A percentile compares a stretch with the other conserved stretches of the same genome.
Conservation (phyloP, 176 grass and related monocot species). For the Phoenix dactylifera region DNA sequence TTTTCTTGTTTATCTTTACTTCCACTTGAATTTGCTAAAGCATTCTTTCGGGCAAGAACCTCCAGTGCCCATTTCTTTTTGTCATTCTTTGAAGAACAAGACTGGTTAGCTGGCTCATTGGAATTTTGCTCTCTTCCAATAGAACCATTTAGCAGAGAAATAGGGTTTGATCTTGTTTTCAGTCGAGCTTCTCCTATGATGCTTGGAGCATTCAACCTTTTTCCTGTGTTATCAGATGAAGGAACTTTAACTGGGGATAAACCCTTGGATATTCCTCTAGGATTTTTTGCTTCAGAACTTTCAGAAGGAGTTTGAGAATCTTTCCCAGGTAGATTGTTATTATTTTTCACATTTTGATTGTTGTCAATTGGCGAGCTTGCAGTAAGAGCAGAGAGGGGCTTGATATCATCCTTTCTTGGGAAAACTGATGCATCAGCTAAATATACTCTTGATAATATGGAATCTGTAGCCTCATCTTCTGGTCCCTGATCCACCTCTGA, state of each 20-base stretch:
- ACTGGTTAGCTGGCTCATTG: constrained; percentile 32
- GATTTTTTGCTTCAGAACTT: constrained; percentile 15
- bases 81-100: constrained; percentile 43
- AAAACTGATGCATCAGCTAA: constrained; percentile 95
- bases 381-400: constrained; percentile 51
- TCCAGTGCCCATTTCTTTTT: constrained; percentile 97
- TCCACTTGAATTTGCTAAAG: constrained; percentile 29
- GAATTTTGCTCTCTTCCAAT: constrained; percentile 18
- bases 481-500: constrained; percentile 41
- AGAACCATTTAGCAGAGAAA: constrained; percentile 1
- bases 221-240: constrained; percentile 27
- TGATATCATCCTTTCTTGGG: constrained; percentile 87
- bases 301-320: constrained; percentile 19
- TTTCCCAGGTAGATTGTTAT: constrained; percentile 14
- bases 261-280: neutral
- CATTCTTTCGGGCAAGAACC: constrained; percentile 87
- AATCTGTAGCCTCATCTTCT: constrained; percentile 31
- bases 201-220: constrained; percentile 21
- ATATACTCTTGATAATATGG: constrained; percentile 90
- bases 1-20: constrained; percentile 55
- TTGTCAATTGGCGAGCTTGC: constrained; percentile 21
- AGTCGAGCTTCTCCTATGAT: constrained; percentile 23
- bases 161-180: neutral
- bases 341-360: constrained; percentile 20
- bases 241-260: constrained; percentile 14